A percentile compares a stretch with the other conserved stretches of the same genome.
phyloP scores from a whole-genome alignment of 2,329 filamentous ascomycete species.

The Diaporthe sp. region DNA sequence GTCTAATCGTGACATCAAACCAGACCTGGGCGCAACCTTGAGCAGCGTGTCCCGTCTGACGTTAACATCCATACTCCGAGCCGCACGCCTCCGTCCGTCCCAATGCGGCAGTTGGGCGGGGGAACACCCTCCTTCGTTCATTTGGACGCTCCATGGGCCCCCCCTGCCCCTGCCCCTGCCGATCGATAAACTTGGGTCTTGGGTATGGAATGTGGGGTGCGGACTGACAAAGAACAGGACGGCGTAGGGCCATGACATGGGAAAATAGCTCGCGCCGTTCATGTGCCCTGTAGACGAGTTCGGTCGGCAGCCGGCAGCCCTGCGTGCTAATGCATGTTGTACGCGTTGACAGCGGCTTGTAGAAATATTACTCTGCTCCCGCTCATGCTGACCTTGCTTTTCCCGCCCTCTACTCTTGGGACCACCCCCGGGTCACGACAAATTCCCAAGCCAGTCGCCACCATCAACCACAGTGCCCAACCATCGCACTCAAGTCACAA shows the following conservation, averaged over 20 bases:
- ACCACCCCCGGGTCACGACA: constrained; percentile 8
- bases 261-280: constrained; percentile 18
- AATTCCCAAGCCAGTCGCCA: constrained; percentile 3
- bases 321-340: neutral
- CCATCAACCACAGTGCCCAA: constrained; percentile 5
- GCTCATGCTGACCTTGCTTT: constrained; percentile 1
- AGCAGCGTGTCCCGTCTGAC: constrained; percentile 18
- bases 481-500: constrained; percentile 3
- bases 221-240: neutral
- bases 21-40: constrained; percentile 20
- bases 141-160: constrained; percentile 14
- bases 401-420: neutral
- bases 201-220: constrained; percentile 16
- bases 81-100: constrained; percentile 22
- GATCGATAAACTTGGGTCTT: constrained; percentile 27
- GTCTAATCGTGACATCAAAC: constrained; percentile 13
- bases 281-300: constrained; percentile 9
- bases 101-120: constrained; percentile 25
- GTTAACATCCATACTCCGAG: constrained; percentile 28
- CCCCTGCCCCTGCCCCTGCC: constrained; percentile 9
- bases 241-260: constrained; percentile 14
- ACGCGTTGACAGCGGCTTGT: neutral
- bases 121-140: constrained; percentile 21
- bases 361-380: constrained; percentile 21
- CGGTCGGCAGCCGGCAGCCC: constrained; percentile 18